Conservation (phyloP, 1,284 basidiomycete genomes). For the Sphagnurus paluster region DNA sequence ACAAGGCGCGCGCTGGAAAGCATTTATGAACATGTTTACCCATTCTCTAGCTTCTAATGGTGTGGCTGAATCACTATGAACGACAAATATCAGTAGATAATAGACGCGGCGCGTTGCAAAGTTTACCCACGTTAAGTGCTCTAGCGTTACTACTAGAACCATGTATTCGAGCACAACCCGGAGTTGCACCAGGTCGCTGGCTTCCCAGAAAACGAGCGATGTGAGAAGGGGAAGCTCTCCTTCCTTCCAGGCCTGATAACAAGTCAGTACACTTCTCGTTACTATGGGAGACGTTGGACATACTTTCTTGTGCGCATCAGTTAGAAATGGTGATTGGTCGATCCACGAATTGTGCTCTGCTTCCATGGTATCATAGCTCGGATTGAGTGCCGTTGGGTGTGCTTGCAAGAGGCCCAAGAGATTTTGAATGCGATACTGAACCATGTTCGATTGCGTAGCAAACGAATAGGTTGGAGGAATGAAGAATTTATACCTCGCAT, state of each 20-base stretch:
- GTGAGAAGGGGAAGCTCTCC: slow-evolving; percentile 13
- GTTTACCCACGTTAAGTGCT: slow-evolving; percentile 12
- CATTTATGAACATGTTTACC: slow-evolving; percentile 10
- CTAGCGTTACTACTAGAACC: slow-evolving; percentile 12
- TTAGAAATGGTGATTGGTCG: slow-evolving; percentile 9
- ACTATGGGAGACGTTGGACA: not conserved
- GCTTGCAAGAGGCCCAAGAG: slow-evolving; percentile 6
- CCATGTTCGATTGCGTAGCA: too few species aligned
- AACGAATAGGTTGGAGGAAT: too few species aligned
- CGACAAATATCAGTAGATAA: not conserved
- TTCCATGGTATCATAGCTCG: slow-evolving; percentile 2
- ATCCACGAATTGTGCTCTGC: slow-evolving; percentile 9
- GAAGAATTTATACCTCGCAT: too few species aligned
- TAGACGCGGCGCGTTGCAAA: not conserved
- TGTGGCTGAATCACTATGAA: slow-evolving; percentile 10
- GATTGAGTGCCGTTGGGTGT: slow-evolving; percentile 6
- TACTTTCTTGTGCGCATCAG: slow-evolving; percentile 9
- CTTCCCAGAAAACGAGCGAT: slow-evolving; percentile 10
- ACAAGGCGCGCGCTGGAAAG: slow-evolving; percentile 6
- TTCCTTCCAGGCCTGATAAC: slow-evolving; percentile 9
- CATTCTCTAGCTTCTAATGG: slow-evolving; percentile 7
- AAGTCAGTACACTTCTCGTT: not conserved
- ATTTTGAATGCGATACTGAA: slow-evolving; percentile 10
- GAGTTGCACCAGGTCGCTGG: not conserved
- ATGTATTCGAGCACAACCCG: slow-evolving; percentile 12